Evolutionary conservation across 768 basidiomycete species (phyloP), one percentile per base, ranked within the genome.

Genomic region (Sarcomyxa edulis): DNA sequence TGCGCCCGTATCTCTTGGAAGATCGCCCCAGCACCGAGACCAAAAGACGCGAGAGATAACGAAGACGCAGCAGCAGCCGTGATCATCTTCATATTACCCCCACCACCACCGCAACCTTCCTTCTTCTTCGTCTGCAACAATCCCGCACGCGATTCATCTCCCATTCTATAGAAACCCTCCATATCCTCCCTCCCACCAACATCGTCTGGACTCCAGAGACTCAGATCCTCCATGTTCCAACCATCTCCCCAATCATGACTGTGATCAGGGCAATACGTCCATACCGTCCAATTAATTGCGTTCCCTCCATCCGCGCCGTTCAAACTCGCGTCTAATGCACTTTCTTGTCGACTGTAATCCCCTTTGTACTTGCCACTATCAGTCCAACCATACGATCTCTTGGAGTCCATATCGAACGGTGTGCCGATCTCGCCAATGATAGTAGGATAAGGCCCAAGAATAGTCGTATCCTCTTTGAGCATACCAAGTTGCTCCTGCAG

Each of bases 201-300:
- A 55, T 97, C 93, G 47, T 92, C 88, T 3, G 59, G 48, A 48
- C 82, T 84, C 88, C 88, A 97, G 10, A 98, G 45, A 47, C 87
- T 91, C 42, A 98, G 58, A 62, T 98, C 95, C 63, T 99, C 95
- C 62, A 88, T 77, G 57, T 97, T 94, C 95, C 94, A 99, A 1
- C 82, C 82, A 60, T 99, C 95, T 10, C 95, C 92, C 89, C 88
- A 96, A 53, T 76, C 66, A 53, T 97, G 90, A 18, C 68, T 70
- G 52, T 81, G 82, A 49, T 95, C 87, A 0, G 85, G 67, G 43
- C 84, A 84, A 55, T 94, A 96, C 23, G 81, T 86, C 93, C 93
- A 96, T 7, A 90, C 63, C 32, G 91, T 92, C 58, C 78, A 95
- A 49, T 71, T 89, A 42, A 94, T 58, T 24, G 59, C 71, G 48